Evolutionary conservation across 169 alveolate genomes (phyloP), one percentile per base, ranked within the genome.

Genomic region (Eimeria acervulina): DNA sequence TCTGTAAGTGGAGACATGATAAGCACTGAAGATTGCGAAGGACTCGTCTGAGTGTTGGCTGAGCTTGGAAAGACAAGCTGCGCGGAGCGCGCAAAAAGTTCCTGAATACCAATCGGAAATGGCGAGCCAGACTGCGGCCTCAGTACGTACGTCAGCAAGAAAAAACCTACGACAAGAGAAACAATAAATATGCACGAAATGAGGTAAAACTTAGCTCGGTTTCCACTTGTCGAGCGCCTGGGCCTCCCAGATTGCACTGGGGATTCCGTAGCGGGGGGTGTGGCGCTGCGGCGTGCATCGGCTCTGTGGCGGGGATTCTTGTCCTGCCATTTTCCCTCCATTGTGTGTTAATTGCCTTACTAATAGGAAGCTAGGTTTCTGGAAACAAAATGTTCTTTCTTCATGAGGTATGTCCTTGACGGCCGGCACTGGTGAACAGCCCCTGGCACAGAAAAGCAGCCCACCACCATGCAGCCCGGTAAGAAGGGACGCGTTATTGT

Each of bases 1-100:
- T 72, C 80, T 19, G 95, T 72, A 31, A 90, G 90, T 19, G 90
- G 90, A 40, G 81, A 63, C 90, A 74, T 74, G 59, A 6, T 90
- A 21, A 7, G 76, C 59, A 26, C 38, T 31, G 70, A 19, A 23
- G 76, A 21, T 38, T 51, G 38, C 23, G 76, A n/a, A 0, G 59
- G 52, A 31, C 51, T 21, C n/a, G 91, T 52, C 21, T 83, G 76
- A 47, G 42, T 38, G 33, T 13, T 83, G 59, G 51, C 55, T 19
- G 36, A 12, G 91, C 40, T 52, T 28, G 74, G 38, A 66, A 44
- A 47, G 40, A 31, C 76, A 2, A 31, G 76, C 42, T 83, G 91
- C 28, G 55, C 74, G 51, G 91, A 13, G 21, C 47, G 70, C 5
- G 91, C 76, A 51, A 33, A 15, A 21, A n/a, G 76, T 36, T 28